Conservation (phyloP, 371 early-diverging fungal genomes). For the Syncephalastrum racemosum region DNA sequence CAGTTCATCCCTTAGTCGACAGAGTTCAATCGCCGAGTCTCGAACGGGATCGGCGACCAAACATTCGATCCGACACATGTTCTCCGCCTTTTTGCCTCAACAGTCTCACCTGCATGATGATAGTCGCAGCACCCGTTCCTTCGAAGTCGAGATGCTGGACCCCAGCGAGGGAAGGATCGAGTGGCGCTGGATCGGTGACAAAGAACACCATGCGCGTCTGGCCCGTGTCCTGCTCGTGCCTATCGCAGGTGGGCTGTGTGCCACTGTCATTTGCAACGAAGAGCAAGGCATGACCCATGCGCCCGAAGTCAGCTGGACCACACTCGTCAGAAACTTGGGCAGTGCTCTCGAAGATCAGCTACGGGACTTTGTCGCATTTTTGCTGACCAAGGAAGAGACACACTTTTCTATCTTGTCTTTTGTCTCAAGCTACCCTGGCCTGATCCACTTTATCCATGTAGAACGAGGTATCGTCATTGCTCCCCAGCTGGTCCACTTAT, state of each 20-base stretch:
- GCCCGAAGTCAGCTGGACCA: not conserved
- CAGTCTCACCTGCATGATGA: constrained; percentile 19
- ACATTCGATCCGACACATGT: constrained; percentile 20
- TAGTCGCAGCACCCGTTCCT: constrained; percentile 2
- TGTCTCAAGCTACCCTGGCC: constrained; percentile 38
- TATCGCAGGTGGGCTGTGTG: constrained; percentile 24
- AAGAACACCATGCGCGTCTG: constrained; percentile 13
- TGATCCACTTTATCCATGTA: constrained; percentile 46
- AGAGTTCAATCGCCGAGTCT: too few relatives aligned
- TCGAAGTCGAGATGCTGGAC: too few relatives aligned
- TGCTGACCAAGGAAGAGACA: constrained; percentile 43
- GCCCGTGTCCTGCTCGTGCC: constrained; percentile 24
- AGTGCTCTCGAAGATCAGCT: constrained; percentile 17
- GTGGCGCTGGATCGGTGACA: constrained; percentile 33
- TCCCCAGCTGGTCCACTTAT: constrained; percentile 34
- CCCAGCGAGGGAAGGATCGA: constrained; percentile 30
- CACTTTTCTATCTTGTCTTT: constrained; percentile 51
- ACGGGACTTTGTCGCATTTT: constrained; percentile 38
- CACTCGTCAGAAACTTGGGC: constrained; percentile 16
- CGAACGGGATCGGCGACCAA: constrained; percentile 3
- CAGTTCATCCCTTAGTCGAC: too few relatives aligned
- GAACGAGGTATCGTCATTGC: constrained; percentile 31
- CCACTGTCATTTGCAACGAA: constrained; percentile 31
- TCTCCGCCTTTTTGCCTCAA: constrained; percentile 22
- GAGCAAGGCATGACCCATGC: constrained; percentile 20